These are phyloP conservation scores for Fusarium oxysporum DNA, from an alignment of 2,329 filamentous ascomycete genomes.

Conservation along the genomic window DNA sequence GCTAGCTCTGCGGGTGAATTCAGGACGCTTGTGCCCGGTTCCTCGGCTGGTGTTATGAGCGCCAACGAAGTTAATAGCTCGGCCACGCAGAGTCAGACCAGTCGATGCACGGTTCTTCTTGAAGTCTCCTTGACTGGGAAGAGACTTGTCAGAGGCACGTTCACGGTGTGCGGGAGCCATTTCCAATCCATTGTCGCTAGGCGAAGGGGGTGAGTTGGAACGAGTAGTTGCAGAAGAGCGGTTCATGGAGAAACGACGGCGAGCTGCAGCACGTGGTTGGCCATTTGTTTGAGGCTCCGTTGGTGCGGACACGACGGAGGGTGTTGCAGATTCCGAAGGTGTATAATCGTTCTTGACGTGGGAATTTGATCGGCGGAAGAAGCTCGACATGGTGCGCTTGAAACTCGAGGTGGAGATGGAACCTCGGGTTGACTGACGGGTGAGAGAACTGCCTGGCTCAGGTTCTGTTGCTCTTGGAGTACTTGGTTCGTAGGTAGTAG, in stretches of 20 bases:
- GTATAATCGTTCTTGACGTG: slow-evolving; percentile 41
- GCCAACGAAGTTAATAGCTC: slow-evolving; percentile 61
- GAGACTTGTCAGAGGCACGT: slow-evolving; percentile 42
- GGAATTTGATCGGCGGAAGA: slow-evolving; percentile 60
- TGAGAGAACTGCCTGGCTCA: slow-evolving; percentile 48
- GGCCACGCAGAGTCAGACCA: slow-evolving; percentile 61
- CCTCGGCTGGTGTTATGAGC: slow-evolving; percentile 39
- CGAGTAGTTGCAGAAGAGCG: slow-evolving; percentile 59
- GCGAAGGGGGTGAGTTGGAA: slow-evolving; percentile 64
- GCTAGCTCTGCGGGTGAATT: slow-evolving; percentile 55
- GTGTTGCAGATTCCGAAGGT: slow-evolving; percentile 41
- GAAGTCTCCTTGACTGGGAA: slow-evolving; percentile 60
- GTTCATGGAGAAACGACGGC: slow-evolving; percentile 60
- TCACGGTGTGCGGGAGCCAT: slow-evolving; percentile 51
- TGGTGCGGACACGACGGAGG: slow-evolving; percentile 42
- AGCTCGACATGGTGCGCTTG: slow-evolving; percentile 61
- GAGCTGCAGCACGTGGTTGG: slow-evolving; percentile 43
- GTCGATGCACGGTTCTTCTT: slow-evolving; percentile 65
- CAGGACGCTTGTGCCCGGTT: slow-evolving; percentile 38
- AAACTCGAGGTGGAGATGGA: slow-evolving; percentile 59
- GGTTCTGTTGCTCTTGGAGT: slow-evolving; percentile 42
- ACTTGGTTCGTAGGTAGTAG: slow-evolving; percentile 32
- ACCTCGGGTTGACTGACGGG: slow-evolving; percentile 56
- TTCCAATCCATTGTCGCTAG: slow-evolving; percentile 57
- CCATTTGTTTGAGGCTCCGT: slow-evolving; percentile 46